phyloP scores from a whole-genome alignment of 768 basidiomycete species.

The Botryobasidium botryosum region DNA sequence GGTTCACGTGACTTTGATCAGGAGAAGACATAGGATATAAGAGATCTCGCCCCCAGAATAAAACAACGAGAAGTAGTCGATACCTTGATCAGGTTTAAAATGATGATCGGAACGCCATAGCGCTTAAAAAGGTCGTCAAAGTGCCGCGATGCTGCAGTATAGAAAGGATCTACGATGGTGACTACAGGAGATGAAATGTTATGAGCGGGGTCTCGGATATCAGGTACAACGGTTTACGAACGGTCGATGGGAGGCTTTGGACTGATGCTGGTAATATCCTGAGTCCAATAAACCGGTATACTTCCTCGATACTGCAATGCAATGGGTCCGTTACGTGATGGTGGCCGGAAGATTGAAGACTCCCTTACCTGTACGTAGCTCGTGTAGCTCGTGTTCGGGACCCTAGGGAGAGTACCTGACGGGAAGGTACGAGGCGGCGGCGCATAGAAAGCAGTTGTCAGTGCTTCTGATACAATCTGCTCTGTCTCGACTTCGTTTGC shows the following conservation, averaged over 20 bases:
- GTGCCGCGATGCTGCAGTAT: slow-evolving; percentile 78
- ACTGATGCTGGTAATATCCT: slow-evolving; percentile 80
- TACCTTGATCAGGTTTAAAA: slow-evolving; percentile 88
- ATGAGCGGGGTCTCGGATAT: slow-evolving; percentile 1
- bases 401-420: slow-evolving; percentile 13
- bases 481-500: slow-evolving; percentile 99
- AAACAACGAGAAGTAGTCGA: slow-evolving; percentile 24
- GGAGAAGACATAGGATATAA: not conserved
- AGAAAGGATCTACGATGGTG: slow-evolving; percentile 88
- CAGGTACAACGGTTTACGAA: slow-evolving; percentile 23
- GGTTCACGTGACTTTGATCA: slow-evolving; percentile 31
- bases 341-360: not conserved
- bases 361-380: slow-evolving; percentile 72
- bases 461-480: slow-evolving; percentile 83
- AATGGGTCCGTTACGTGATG: not conserved
- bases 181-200: slow-evolving; percentile 30
- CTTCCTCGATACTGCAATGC: slow-evolving; percentile 68
- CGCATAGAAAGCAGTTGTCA: slow-evolving; percentile 79
- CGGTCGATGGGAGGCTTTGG: slow-evolving; percentile 93
- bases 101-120: slow-evolving; percentile 79
- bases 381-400: slow-evolving; percentile 71
- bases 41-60: not conserved
- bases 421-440: slow-evolving; percentile 26
- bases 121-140: slow-evolving; percentile 81
- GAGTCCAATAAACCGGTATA: slow-evolving; percentile 94